Conservation (phyloP, 179 eudicot genomes). For the Spinacia oleracea region DNA sequence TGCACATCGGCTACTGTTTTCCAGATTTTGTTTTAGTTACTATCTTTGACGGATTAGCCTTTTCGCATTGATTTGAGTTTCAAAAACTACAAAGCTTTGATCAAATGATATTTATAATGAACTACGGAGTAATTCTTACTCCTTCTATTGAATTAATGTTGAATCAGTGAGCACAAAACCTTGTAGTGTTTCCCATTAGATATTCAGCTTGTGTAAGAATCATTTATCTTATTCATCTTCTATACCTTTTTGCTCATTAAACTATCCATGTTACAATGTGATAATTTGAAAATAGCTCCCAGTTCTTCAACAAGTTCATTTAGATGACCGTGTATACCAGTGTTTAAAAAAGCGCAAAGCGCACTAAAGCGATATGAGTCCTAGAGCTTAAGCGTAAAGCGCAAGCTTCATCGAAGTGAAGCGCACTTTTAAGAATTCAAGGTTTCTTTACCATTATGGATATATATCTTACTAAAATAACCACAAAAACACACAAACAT, state of each 20-base stretch:
- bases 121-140: too few species aligned
- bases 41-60: background rate
- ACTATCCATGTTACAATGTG: background rate
- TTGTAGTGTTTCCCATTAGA: background rate
- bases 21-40: background rate
- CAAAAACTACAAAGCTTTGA: background rate
- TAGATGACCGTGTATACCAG: background rate
- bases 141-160: background rate
- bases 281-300: background rate
- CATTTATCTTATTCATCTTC: background rate
- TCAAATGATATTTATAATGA: background rate
- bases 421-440: too few species aligned
- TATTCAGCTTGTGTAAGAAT: background rate
- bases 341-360: too few species aligned
- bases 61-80: background rate
- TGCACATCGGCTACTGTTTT: conserved; percentile 11
- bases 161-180: background rate
- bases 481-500: too few species aligned
- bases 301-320: background rate
- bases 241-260: background rate
- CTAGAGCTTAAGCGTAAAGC: too few species aligned
- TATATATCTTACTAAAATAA: too few species aligned
- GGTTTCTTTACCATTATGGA: too few species aligned
- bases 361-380: too few species aligned
- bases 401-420: too few species aligned